phyloP scores from a whole-genome alignment of 176 grass and related monocot species.

The barley (Hordeum vulgare) region MorexV3_pseudomolecules_assembly NC_058524.1:48093640-48094139 shows the following conservation, averaged over 20 bases:
- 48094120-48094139: constrained; percentile 67
- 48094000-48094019: constrained; percentile 53
- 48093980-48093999: constrained; percentile 76
- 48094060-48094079: constrained; percentile 78
- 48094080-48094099: constrained; percentile 62
- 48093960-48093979: constrained; percentile 59
- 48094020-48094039: constrained; percentile 57
- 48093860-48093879: constrained; percentile 86
- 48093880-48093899: constrained; percentile 71
- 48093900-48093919: constrained; percentile 75
- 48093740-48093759: constrained; percentile 78
- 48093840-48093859: constrained; percentile 61
- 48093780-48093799: constrained; percentile 87
- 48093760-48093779: constrained; percentile 73
- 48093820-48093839: constrained; percentile 64
- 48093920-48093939: constrained; percentile 64
- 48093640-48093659: constrained; percentile 63
- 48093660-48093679: constrained; percentile 76
- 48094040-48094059: constrained; percentile 63
- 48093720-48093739: constrained; percentile 70
- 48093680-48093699: constrained; percentile 70
- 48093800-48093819: constrained; percentile 70
- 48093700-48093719: constrained; percentile 87
- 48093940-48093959: constrained; percentile 66
- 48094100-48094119: constrained; percentile 60